Percentiles rank a stretch among this genome's conserved stretches.
These are phyloP conservation scores for Hericium rajendrae DNA, from an alignment of 768 basidiomycete species.

Conservation along the genomic window DNA sequence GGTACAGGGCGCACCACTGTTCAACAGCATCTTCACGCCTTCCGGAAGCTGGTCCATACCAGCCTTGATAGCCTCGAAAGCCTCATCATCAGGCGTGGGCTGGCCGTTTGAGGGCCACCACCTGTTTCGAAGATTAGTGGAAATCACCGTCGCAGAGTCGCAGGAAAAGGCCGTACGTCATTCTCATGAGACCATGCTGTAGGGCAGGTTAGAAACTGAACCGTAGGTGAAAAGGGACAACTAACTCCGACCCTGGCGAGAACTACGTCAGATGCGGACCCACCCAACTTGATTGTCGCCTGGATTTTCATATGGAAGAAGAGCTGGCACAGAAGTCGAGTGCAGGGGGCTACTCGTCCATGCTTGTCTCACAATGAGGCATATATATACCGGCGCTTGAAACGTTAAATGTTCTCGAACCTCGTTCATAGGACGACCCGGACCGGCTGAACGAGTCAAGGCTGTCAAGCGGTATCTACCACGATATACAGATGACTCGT, in stretches of 20 bases:
- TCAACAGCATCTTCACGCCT: constrained; percentile 40
- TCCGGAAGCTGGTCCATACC: constrained; percentile 32
- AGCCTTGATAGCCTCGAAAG: constrained; percentile 52
- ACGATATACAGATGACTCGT: too few relatives aligned
- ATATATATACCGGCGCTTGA: too few relatives aligned
- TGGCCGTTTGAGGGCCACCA: constrained; percentile 4
- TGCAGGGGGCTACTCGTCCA: too few relatives aligned
- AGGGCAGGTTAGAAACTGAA: too few relatives aligned
- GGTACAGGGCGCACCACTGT: constrained; percentile 28
- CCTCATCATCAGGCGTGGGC: constrained; percentile 42
- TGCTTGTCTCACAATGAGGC: too few relatives aligned
- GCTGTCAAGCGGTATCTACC: too few relatives aligned
- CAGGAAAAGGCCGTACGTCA: constrained; percentile 31
- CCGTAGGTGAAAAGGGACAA: not conserved
- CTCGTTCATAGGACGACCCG: too few relatives aligned
- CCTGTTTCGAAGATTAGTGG: constrained; percentile 30
- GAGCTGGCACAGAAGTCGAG: too few relatives aligned
- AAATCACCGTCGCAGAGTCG: not conserved
- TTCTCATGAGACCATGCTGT: constrained; percentile 45
- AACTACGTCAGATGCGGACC: constrained; percentile 20
- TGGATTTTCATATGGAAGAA: not conserved
- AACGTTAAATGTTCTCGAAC: too few relatives aligned
- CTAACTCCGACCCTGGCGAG: constrained; percentile 32
- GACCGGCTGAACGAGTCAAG: too few relatives aligned
- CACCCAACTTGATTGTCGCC: not conserved